Percentiles rank a stretch among this genome's conserved stretches.
These are phyloP conservation scores for Diaporthe citrichinensis DNA, from an alignment of 2,329 filamentous ascomycete species.

Conservation along the genomic window DNA sequence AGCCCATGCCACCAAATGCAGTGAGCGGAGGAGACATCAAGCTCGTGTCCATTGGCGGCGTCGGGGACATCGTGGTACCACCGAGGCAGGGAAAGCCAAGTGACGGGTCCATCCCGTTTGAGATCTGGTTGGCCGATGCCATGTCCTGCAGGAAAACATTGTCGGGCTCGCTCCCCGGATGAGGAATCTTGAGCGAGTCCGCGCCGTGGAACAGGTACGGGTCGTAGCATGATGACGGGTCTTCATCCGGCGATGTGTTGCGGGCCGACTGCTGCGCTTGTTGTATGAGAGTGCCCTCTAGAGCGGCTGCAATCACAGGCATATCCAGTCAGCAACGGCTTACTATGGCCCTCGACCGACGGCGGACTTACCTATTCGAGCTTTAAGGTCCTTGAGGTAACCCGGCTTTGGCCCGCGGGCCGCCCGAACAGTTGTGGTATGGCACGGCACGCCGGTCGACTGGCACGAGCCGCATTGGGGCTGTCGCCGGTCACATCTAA, in stretches of 20 bases:
- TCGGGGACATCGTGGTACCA: constrained; percentile 11
- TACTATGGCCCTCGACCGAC: background rate
- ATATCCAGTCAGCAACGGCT: constrained; percentile 6
- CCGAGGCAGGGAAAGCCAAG: constrained; percentile 14
- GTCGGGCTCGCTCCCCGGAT: constrained; percentile 8
- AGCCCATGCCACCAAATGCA: background rate
- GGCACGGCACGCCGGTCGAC: constrained; percentile 23
- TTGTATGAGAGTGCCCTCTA: constrained; percentile 26
- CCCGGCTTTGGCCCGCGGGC: constrained; percentile 42
- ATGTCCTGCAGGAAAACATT: constrained; percentile 14
- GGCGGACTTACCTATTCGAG: constrained; percentile 44
- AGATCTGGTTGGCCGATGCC: constrained; percentile 3
- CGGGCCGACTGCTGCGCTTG: constrained; percentile 25
- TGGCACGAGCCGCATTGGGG: constrained; percentile 22
- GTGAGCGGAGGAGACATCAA: constrained; percentile 17
- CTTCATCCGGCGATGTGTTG: constrained; percentile 22
- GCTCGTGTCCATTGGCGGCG: constrained; percentile 18
- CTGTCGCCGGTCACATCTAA: constrained; percentile 40
- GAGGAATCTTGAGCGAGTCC: constrained; percentile 14
- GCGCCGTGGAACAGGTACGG: constrained; percentile 14
- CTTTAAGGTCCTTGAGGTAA: constrained; percentile 46
- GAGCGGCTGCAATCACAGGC: background rate
- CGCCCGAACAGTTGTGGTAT: constrained; percentile 28
- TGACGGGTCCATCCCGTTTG: constrained; percentile 14
- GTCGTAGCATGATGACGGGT: constrained; percentile 21